Evolutionary conservation across 1,284 basidiomycete species (phyloP).

Genomic region (Rhizoctonia solani): DNA sequence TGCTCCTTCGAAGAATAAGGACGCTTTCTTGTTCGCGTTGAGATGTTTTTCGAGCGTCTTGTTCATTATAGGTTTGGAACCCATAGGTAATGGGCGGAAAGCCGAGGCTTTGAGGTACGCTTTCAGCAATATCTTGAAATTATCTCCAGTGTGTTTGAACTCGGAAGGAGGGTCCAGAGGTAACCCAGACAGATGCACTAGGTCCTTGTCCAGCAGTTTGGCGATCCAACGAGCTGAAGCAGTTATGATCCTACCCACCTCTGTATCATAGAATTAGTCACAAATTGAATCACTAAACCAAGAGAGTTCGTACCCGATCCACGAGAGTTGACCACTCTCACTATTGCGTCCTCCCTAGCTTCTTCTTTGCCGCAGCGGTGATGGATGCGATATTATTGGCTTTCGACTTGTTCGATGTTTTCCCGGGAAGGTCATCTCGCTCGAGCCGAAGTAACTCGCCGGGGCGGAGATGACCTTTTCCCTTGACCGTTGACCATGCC

Average conservation of each 20-base stretch:
- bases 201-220: constrained; percentile 23
- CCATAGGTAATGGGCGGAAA: not conserved
- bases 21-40: constrained; percentile 39
- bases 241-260: constrained; percentile 20
- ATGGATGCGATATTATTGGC: constrained; percentile 10
- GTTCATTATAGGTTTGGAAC: not conserved
- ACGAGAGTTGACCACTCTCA: constrained; percentile 23
- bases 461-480: constrained; percentile 18
- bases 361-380: constrained; percentile 20
- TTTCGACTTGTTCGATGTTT: constrained; percentile 16
- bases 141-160: constrained; percentile 29
- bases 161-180: constrained; percentile 10
- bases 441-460: constrained; percentile 30
- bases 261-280: not conserved
- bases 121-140: constrained; percentile 1
- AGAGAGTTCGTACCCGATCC: not conserved
- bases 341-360: constrained; percentile 23
- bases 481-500: constrained; percentile 27
- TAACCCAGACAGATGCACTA: constrained; percentile 8
- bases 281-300: not conserved
- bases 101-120: constrained; percentile 16
- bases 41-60: constrained; percentile 14
- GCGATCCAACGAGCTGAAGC: constrained; percentile 23
- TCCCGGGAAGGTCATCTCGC: constrained; percentile 7
- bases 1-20: constrained; percentile 66